Conservation (phyloP, 2,329 filamentous ascomycete genomes). For the Stagonosporopsis tanaceti region DNA sequence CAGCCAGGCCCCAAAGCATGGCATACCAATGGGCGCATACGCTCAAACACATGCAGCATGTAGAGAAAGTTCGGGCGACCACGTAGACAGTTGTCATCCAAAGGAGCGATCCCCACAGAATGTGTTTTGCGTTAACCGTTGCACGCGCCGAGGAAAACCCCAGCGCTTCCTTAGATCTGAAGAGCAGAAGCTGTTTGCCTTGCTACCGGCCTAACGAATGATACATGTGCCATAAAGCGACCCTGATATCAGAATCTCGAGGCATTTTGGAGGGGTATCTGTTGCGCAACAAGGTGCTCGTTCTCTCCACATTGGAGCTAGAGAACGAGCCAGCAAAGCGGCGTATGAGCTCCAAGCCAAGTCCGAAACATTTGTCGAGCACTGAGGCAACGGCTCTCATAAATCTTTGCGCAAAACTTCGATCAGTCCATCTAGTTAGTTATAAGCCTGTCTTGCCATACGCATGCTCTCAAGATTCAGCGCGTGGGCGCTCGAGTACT, state of each 20-base stretch:
- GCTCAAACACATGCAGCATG: constrained; percentile 5
- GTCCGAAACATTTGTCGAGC: constrained; percentile 29
- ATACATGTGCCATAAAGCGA: constrained; percentile 24
- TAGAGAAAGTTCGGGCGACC: constrained; percentile 17
- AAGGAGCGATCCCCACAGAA: constrained; percentile 13
- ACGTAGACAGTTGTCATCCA: constrained; percentile 12
- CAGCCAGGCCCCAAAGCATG: constrained; percentile 10
- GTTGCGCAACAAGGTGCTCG: constrained; percentile 42
- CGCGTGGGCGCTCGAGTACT: constrained; percentile 43
- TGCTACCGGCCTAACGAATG: constrained; percentile 21
- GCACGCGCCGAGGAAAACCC: constrained; percentile 45
- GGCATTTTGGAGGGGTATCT: constrained; percentile 15
- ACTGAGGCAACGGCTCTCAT: constrained; percentile 31
- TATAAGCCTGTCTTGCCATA: constrained; percentile 31
- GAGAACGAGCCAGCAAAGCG: constrained; percentile 35
- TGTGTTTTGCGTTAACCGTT: constrained; percentile 42
- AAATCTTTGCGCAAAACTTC: constrained; percentile 27
- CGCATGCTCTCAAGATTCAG: constrained; percentile 32
- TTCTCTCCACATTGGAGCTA: constrained; percentile 32
- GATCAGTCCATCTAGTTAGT: constrained; percentile 20
- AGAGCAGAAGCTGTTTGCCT: constrained; percentile 14
- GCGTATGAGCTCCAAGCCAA: constrained; percentile 39
- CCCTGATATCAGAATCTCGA: constrained; percentile 12
- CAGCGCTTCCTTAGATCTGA: constrained; percentile 41
- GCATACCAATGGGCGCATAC: constrained; percentile 13